phyloP scores from a whole-genome alignment of 2,329 filamentous ascomycete species.

The Neocucurbitaria cava region DNA sequence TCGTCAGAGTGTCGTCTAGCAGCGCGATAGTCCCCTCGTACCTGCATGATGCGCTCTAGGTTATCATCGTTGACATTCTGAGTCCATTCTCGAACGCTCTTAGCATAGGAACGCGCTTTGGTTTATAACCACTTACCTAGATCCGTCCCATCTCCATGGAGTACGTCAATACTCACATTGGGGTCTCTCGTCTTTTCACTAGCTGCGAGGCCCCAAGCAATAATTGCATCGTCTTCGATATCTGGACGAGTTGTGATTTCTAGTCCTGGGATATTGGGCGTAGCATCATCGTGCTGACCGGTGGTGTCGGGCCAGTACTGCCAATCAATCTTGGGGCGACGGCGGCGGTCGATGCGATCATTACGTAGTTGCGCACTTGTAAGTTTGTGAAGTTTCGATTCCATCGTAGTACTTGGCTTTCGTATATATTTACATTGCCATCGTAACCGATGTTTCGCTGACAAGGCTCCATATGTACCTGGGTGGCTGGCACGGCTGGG shows the following conservation, averaged over 20 bases:
- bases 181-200: neutral
- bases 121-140: conserved; percentile 6
- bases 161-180: conserved; percentile 3
- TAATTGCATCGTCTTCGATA: conserved; percentile 13
- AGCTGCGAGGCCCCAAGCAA: conserved; percentile 16
- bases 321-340: conserved; percentile 7
- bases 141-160: conserved; percentile 2
- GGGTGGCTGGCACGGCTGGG: neutral
- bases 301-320: conserved; percentile 3
- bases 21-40: neutral
- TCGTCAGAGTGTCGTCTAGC: neutral
- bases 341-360: conserved; percentile 2
- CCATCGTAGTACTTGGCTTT: neutral
- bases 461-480: too few species aligned
- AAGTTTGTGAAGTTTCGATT: neutral
- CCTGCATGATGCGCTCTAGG: neutral
- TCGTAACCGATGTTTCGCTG: neutral
- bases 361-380: neutral
- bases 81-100: neutral
- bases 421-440: neutral
- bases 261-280: neutral
- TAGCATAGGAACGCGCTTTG: neutral
- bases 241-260: conserved; percentile 7
- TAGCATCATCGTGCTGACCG: neutral
- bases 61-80: conserved; percentile 2